Evolutionary conservation across 768 basidiomycete species (phyloP).

Genomic region (Boletus rubropictus): DNA sequence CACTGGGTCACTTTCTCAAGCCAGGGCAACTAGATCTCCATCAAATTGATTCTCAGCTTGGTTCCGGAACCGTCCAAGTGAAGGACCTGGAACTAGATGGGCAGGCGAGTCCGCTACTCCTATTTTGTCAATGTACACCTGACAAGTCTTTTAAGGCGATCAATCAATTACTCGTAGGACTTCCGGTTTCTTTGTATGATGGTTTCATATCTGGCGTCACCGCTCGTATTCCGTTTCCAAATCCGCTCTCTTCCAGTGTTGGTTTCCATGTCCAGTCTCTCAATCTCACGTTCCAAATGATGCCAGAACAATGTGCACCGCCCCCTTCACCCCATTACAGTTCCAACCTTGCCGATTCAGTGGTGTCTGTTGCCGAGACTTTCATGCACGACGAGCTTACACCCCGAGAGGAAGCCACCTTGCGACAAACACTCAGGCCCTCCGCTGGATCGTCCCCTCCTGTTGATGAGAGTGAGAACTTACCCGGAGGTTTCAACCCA

Average conservation of each 20-base stretch:
- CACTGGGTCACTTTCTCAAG: constrained; percentile 79
- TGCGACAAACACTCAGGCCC: constrained; percentile 64
- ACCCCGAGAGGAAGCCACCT: constrained; percentile 59
- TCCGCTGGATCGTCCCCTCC: constrained; percentile 28
- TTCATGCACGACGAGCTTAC: constrained; percentile 83
- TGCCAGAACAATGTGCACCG: constrained; percentile 16
- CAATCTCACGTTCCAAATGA: constrained; percentile 58
- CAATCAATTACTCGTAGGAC: constrained; percentile 56
- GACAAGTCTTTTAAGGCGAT: constrained; percentile 53
- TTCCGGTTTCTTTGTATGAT: constrained; percentile 63
- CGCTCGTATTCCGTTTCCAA: constrained; percentile 79
- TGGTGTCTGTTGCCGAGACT: constrained; percentile 77
- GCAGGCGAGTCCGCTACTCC: constrained; percentile 45
- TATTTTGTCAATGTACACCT: constrained; percentile 9
- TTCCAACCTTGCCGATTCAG: constrained; percentile 64
- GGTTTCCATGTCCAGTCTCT: constrained; percentile 65
- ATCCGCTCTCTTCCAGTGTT: constrained; percentile 69
- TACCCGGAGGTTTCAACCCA: constrained; percentile 68
- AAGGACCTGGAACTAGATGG: constrained; percentile 76
- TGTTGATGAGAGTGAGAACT: constrained; percentile 36
- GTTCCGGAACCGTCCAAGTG: constrained; percentile 84
- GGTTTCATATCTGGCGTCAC: constrained; percentile 73
- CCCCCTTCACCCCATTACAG: constrained; percentile 10
- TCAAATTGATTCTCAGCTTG: constrained; percentile 88
- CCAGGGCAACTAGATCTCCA: constrained; percentile 84